phyloP scores from a whole-genome alignment of 1,284 basidiomycete species.

The Naganishia cerealis region DNA sequence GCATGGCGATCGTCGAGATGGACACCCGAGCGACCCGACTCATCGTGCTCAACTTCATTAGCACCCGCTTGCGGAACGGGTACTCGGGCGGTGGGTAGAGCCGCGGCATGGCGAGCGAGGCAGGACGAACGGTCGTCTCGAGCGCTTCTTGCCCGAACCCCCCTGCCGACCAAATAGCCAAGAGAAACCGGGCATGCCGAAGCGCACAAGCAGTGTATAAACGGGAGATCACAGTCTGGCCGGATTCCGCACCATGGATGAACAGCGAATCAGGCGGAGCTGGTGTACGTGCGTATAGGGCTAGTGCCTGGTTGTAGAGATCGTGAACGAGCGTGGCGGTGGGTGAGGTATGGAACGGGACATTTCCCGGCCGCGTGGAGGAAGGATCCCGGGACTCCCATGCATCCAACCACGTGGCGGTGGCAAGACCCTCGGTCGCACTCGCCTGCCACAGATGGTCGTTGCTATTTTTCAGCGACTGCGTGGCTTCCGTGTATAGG shows the following conservation, averaged over 20 bases:
- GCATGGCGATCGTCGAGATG: constrained; percentile 65
- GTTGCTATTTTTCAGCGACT: constrained; percentile 66
- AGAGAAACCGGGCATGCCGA: constrained; percentile 52
- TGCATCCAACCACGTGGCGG: constrained; percentile 72
- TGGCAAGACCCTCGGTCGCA: constrained; percentile 77
- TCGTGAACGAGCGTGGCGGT: constrained; percentile 32
- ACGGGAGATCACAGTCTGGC: constrained; percentile 50
- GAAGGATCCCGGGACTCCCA: constrained; percentile 69
- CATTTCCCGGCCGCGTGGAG: constrained; percentile 8
- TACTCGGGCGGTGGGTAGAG: constrained; percentile 36
- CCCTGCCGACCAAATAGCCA: constrained; percentile 77
- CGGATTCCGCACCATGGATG: constrained; percentile 41
- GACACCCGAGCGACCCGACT: constrained; percentile 69
- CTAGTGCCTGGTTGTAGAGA: constrained; percentile 32
- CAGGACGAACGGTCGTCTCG: constrained; percentile 56
- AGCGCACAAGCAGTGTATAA: constrained; percentile 49
- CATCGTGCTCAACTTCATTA: constrained; percentile 61
- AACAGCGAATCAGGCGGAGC: constrained; percentile 32
- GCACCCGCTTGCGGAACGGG: constrained; percentile 52
- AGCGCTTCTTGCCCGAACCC: constrained; percentile 78
- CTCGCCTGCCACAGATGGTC: constrained; percentile 85
- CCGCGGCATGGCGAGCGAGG: constrained; percentile 59
- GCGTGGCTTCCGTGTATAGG: constrained; percentile 81
- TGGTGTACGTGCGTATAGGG: constrained; percentile 30
- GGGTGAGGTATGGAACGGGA: constrained; percentile 39